Percentiles rank a stretch among this genome's conserved stretches.
Conservation (phyloP, 768 basidiomycete genomes). For the Termitomyces eurrhizus region DNA sequence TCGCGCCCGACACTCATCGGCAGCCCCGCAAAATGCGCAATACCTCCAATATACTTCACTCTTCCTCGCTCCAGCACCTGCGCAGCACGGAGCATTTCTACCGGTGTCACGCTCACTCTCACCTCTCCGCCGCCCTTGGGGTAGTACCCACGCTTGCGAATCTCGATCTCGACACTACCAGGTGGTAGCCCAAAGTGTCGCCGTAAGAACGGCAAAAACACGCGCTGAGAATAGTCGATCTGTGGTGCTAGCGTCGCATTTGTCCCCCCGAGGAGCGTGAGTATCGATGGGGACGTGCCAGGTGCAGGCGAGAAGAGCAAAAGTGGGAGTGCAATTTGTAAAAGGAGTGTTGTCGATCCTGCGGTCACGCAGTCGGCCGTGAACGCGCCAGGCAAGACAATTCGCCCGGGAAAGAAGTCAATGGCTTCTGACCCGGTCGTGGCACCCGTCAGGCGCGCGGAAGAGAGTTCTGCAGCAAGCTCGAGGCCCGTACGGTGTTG, state of each 20-base stretch:
- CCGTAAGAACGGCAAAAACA: conserved; percentile 67
- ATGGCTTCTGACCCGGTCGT: conserved; percentile 47
- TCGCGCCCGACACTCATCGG: conserved; percentile 49
- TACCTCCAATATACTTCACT: conserved; percentile 48
- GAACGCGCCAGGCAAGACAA: conserved; percentile 37
- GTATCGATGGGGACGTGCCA: conserved; percentile 32
- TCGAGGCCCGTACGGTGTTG: conserved; percentile 73
- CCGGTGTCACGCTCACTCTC: conserved; percentile 35
- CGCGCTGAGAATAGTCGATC: conserved; percentile 63
- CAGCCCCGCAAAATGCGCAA: conserved; percentile 66
- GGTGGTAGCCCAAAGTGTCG: conserved; percentile 45
- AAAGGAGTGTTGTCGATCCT: conserved; percentile 65
- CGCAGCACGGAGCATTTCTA: conserved; percentile 31
- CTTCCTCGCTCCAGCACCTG: conserved; percentile 54
- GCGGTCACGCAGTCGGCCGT: conserved; percentile 53
- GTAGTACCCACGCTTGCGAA: conserved; percentile 63
- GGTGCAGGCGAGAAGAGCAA: conserved; percentile 49
- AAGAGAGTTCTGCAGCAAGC: conserved; percentile 59
- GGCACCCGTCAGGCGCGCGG: conserved; percentile 53
- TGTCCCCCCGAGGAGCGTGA: conserved; percentile 66
- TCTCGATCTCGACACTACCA: conserved; percentile 36
- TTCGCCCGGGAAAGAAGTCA: conserved; percentile 51
- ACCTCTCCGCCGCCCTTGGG: conserved; percentile 73
- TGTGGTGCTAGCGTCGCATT: conserved; percentile 72
- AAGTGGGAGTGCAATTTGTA: conserved; percentile 70